Evolutionary conservation across 495 filamentous ascomycete species (phyloP), one percentile per base, ranked within the genome.

Genomic region (Talaromyces borbonicus): DNA sequence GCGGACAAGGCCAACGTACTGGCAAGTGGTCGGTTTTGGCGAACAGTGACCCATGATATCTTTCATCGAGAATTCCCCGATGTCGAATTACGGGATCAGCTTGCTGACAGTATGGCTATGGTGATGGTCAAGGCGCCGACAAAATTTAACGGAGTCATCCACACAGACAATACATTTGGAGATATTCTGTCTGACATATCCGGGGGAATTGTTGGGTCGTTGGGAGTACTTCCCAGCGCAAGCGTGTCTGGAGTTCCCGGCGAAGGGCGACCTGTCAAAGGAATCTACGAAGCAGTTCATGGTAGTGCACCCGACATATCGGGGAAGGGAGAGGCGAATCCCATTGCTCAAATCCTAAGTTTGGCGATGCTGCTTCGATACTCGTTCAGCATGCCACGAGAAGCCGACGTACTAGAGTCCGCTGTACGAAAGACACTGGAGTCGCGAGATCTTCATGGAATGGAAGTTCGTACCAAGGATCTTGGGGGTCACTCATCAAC

Each of bases 1-100:
- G 85, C 88, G 16, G 87, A 92, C 74, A 92, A 92, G 73, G 87
- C 86, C 55, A 93, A 87, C 53, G 90, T 92, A 69, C 90, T 93
- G 86, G 92, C 92, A 74, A 90, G 90, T 85, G 77, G 70, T 60
- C 87, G 87, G 59, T 78, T 93, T 29, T 92, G 92, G 78, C 69
- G 90, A 49, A 77, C 66, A 53, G 79, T 75, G 25, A 86, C 83
- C 41, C 62, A 74, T 12, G 67, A 82, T 8, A 65, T 53, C 0
- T 53, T 93, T 52, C 64, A 80, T 56, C 84, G 88, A 73, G 84
- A 90, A 52, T 92, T 80, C 72, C 85, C 87, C 32, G 66, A 77
- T 24, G 77, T 92, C 53, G 76, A 89, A 57, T 88, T 92, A 61
- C 84, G 89, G 52, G 79, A 81, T 44, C 87, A 92, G 67, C 70